Conservation (phyloP, 805 yeast species). For the Candida khao-thaluensis region DNA sequence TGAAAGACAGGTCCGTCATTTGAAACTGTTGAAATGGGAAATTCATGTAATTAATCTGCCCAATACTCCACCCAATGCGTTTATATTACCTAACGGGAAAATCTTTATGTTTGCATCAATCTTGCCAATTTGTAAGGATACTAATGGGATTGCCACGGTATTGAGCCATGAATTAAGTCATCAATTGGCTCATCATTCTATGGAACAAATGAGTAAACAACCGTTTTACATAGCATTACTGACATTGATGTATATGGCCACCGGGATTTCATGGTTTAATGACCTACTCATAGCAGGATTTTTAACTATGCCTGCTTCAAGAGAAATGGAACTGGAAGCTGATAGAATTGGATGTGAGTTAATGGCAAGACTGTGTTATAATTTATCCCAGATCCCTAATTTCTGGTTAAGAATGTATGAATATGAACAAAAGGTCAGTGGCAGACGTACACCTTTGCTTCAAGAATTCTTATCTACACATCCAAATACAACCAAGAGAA, state of each 20-base stretch:
- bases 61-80: constrained; percentile 87
- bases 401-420: constrained; percentile 82
- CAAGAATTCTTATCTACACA: constrained; percentile 82
- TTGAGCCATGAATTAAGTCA: constrained; percentile 92
- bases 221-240: constrained; percentile 66
- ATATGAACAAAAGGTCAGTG: constrained; percentile 26
- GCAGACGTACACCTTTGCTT: constrained; percentile 22
- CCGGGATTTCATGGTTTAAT: constrained; percentile 58
- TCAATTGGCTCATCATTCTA: constrained; percentile 88
- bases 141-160: constrained; percentile 94
- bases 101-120: constrained; percentile 86
- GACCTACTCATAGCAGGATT: constrained; percentile 53
- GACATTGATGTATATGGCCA: constrained; percentile 52
- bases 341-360: constrained; percentile 91
- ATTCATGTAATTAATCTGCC: constrained; percentile 71
- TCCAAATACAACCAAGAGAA: constrained; percentile 78
- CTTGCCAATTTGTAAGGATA: constrained; percentile 72
- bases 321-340: constrained; percentile 95
- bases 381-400: constrained; percentile 69
- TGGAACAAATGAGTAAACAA: constrained; percentile 74
- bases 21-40: constrained; percentile 60
- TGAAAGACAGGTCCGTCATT: constrained; percentile 34
- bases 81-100: constrained; percentile 94
- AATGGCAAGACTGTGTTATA: constrained; percentile 86
- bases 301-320: constrained; percentile 76